Evolutionary conservation across 495 filamentous ascomycete species (phyloP), one percentile per base, ranked within the genome.

Genomic region (Hyaloscypha hepaticicola): DNA sequence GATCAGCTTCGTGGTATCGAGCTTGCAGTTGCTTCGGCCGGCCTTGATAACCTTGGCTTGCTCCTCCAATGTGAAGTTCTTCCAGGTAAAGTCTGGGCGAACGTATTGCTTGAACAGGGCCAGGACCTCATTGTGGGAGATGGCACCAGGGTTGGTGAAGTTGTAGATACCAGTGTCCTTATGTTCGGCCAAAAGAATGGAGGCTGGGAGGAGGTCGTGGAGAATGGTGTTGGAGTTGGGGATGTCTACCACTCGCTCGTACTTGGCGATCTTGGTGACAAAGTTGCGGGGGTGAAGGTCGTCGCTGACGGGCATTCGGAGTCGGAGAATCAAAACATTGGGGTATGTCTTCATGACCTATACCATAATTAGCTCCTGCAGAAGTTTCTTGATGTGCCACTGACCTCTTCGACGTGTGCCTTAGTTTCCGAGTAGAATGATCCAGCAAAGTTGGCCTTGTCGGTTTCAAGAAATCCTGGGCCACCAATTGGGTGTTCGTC

Each of bases 391-490:
- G 5, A 55, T 9, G n/a, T n/a, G 50, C n/a, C 31, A 55, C 70
- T 64, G 19, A 85, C 85, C 77, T 85, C 83, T 65, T 88, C 86
- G 31, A 87, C 85, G 64, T 84, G 83, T 27, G 81, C 81, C 71
- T 88, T 88, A 60, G 83, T 87, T 74, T 80, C 79, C 41, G 85
- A 87, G 76, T 88, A 88, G 77, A 87, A 88, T 67, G 84, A 87
- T 28, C 83, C 86, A 29, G 61, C 77, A 73, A 88, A 88, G 76
- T 88, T 88, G 63, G 85, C 78, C 66, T 76, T 77, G 73, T 88
- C 86, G 14, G 83, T 85, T 76, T 88, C 86, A 66, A 76, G 76
- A 63, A 81, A 88, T 29, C 84, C 85, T 50, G 78, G 77, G 21
- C 84, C 85, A 63, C 81, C 83, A 69, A 83, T 80, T 48, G 82